phyloP scores from a whole-genome alignment of 306 rosid genomes.

The Rubus parviflorus region DNA sequence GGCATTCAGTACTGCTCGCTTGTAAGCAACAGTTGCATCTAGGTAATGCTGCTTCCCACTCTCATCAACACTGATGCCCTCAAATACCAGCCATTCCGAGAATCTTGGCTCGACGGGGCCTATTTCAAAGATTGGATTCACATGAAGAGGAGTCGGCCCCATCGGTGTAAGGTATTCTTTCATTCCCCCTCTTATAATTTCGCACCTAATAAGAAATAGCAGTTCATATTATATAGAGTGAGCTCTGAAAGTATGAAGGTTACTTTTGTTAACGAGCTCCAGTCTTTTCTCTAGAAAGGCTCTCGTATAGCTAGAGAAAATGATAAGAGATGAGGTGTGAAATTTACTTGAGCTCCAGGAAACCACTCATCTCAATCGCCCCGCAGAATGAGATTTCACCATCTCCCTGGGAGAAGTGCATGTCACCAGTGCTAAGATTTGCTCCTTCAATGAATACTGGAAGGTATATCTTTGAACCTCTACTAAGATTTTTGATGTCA shows the following conservation, averaged over 20 bases:
- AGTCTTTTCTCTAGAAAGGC: not conserved
- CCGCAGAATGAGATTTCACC: conserved; percentile 92
- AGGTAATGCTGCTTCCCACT: conserved; percentile 79
- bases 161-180: conserved; percentile 95
- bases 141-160: conserved; percentile 92
- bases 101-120: conserved; percentile 92
- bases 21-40: conserved; percentile 82
- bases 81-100: conserved; percentile 89
- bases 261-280: not conserved
- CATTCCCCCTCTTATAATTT: conserved; percentile 88
- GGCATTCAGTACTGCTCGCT: conserved; percentile 74
- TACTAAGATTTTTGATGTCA: conserved; percentile 85
- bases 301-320: not conserved
- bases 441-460: conserved; percentile 93
- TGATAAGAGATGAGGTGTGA: not conserved
- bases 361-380: conserved; percentile 98
- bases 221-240: too few relatives aligned
- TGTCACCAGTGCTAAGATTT: conserved; percentile 90
- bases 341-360: conserved; percentile 79
- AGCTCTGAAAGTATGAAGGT: not conserved
- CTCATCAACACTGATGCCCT: conserved; percentile 84
- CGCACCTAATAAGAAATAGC: conserved; percentile 51
- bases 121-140: conserved; percentile 85
- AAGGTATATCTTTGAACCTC: conserved; percentile 84
- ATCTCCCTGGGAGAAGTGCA: conserved; percentile 95